Percentiles rank a stretch among this genome's conserved stretches.
phyloP scores from a whole-genome alignment of 768 basidiomycete genomes.

The Pleurotus tuoliensis region DNA sequence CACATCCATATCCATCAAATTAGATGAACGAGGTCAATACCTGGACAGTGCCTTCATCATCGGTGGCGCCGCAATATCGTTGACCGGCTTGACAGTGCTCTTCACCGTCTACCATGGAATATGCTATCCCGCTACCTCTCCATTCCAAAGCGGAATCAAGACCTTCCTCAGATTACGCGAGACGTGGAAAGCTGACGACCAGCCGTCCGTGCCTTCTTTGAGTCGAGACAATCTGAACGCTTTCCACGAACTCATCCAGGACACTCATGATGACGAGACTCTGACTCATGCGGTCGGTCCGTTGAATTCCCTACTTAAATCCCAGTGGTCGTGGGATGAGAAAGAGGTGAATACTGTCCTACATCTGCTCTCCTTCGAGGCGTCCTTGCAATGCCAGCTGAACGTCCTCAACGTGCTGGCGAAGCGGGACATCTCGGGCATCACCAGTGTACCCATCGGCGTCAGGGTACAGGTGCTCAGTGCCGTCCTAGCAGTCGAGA shows the following conservation, averaged over 20 bases:
- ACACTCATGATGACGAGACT: constrained; percentile 12
- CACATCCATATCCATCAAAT: background rate
- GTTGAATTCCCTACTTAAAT: background rate
- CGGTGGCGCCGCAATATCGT: background rate
- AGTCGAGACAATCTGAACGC: constrained; percentile 7
- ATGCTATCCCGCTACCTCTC: constrained; percentile 4
- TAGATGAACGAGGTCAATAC: background rate
- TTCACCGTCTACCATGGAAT: constrained; percentile 2
- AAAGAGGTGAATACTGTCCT: background rate
- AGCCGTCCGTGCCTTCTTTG: background rate
- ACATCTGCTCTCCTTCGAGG: constrained; percentile 2
- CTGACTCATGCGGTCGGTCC: constrained; percentile 10
- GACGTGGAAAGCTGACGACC: background rate
- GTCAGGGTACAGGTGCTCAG: constrained; percentile 2
- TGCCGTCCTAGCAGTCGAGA: background rate
- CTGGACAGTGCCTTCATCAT: background rate
- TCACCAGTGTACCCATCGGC: background rate
- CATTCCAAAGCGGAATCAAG: constrained; percentile 4
- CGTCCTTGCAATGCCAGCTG: background rate
- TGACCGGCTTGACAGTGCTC: background rate
- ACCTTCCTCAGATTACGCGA: background rate
- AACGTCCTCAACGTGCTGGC: background rate
- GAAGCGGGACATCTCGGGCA: background rate
- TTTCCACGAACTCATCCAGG: constrained; percentile 12
- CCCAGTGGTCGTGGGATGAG: constrained; percentile 3